Conservation (phyloP, 179 eudicot genomes). For the Beta corolliflora region DNA sequence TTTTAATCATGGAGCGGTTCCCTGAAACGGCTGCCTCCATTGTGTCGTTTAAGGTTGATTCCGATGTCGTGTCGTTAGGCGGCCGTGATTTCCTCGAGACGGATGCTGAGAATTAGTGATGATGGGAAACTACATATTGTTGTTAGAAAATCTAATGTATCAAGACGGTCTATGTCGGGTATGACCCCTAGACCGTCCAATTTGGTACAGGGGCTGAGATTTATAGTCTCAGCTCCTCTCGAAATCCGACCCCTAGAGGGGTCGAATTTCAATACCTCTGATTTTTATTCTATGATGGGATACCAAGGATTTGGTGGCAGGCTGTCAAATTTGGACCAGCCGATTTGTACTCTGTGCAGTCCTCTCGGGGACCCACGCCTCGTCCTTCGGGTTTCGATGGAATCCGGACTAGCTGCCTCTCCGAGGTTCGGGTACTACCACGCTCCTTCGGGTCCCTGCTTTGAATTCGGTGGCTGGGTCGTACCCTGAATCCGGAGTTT, state of each 20-base stretch:
- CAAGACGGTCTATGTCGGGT: conserved; percentile 47
- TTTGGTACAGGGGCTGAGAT: conserved; percentile 92
- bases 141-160: conserved; percentile 65
- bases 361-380: conserved; percentile 68
- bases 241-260: conserved; percentile 89
- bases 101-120: conserved; percentile 57
- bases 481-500: conserved; percentile 82
- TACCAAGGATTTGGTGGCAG: conserved; percentile 54
- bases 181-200: conserved; percentile 75
- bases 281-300: conserved; percentile 91
- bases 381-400: conserved; percentile 87
- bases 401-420: conserved; percentile 47
- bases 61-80: conserved; percentile 67
- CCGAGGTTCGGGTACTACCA: conserved; percentile 77
- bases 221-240: conserved; percentile 78
- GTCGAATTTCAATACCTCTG: conserved; percentile 75
- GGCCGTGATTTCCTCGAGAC: conserved; percentile 65
- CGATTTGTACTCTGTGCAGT: conserved; percentile 60
- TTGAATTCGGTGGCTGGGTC: conserved; percentile 25
- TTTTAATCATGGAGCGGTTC: conserved; percentile 68
- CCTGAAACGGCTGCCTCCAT: conserved; percentile 76
- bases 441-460: not conserved
- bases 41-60: conserved; percentile 68
- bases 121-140: conserved; percentile 73
- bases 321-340: conserved; percentile 48